phyloP scores from a whole-genome alignment of 1,284 basidiomycete genomes.

The Tilletia horrida region DNA sequence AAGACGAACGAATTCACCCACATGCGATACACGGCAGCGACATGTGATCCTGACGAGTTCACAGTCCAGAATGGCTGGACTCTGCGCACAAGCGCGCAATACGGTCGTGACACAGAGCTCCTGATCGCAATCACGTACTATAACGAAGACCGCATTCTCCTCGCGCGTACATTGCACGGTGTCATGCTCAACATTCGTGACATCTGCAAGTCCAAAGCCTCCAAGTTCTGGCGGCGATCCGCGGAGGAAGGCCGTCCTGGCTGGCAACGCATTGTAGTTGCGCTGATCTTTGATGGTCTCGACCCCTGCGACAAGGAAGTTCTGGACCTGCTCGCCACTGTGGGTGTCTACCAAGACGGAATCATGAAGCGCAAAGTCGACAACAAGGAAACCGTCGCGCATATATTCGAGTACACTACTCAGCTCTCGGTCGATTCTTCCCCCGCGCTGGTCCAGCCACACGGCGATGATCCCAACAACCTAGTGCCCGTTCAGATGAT shows the following conservation, averaged over 20 bases:
- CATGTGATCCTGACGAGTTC: slow-evolving; percentile 92
- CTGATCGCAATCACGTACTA: slow-evolving; percentile 67
- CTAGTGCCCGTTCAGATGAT: slow-evolving; percentile 92
- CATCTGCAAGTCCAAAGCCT: slow-evolving; percentile 90
- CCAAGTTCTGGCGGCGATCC: slow-evolving; percentile 70
- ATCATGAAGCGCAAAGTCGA: slow-evolving; percentile 90
- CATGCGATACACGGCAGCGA: slow-evolving; percentile 76
- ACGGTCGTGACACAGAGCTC: slow-evolving; percentile 85
- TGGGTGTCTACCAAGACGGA: slow-evolving; percentile 63
- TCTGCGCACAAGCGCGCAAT: slow-evolving; percentile 73
- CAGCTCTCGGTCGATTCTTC: slow-evolving; percentile 72
- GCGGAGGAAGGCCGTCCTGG: slow-evolving; percentile 65
- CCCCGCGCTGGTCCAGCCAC: slow-evolving; percentile 84
- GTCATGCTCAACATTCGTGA: slow-evolving; percentile 98
- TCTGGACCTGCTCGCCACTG: slow-evolving; percentile 56
- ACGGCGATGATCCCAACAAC: slow-evolving; percentile 74
- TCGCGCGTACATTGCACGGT: slow-evolving; percentile 72
- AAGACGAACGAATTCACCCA: slow-evolving; percentile 73
- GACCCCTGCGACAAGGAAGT: slow-evolving; percentile 84
- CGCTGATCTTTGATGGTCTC: slow-evolving; percentile 81
- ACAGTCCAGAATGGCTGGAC: slow-evolving; percentile 66
- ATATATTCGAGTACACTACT: slow-evolving; percentile 71
- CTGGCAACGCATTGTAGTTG: slow-evolving; percentile 90
- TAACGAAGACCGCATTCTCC: slow-evolving; percentile 90
- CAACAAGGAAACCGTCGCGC: slow-evolving; percentile 79